These are phyloP conservation scores for Aspergillus quadrilineatus DNA, from an alignment of 2,329 filamentous ascomycete species.

Conservation along the genomic window DNA sequence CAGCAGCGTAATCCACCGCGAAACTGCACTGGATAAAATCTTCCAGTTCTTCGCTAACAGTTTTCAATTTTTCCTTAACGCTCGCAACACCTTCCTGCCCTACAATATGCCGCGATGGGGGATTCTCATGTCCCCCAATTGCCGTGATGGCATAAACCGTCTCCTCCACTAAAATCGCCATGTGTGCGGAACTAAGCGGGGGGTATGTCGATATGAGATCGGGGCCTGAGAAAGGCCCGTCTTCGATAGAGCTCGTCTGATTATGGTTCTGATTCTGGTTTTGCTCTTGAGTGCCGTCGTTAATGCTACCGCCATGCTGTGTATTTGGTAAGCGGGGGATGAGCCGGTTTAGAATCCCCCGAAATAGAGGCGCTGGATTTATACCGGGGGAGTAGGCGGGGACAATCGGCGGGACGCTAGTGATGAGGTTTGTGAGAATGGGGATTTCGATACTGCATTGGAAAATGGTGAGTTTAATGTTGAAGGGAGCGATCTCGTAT, in stretches of 20 bases:
- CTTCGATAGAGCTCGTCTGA: constrained; percentile 27
- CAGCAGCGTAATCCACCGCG: constrained; percentile 64
- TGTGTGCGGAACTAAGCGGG: constrained; percentile 64
- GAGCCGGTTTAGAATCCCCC: constrained; percentile 78
- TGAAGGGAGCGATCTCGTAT: constrained; percentile 95
- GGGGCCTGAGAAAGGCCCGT: constrained; percentile 38
- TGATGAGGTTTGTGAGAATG: constrained; percentile 81
- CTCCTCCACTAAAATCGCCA: constrained; percentile 76
- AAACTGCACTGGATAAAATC: constrained; percentile 91
- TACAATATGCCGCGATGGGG: constrained; percentile 89
- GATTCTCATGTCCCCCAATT: constrained; percentile 94
- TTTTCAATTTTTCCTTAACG: constrained; percentile 95
- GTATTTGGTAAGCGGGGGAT: constrained; percentile 70
- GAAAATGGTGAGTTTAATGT: constrained; percentile 92
- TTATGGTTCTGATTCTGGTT: constrained; percentile 19
- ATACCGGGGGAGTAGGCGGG: constrained; percentile 65
- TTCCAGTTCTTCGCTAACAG: constrained; percentile 91
- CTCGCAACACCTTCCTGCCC: constrained; percentile 82
- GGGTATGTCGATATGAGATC: constrained; percentile 70
- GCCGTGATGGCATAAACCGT: constrained; percentile 88
- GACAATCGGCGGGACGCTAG: constrained; percentile 73
- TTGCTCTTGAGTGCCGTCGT: background rate
- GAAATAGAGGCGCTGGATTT: constrained; percentile 75
- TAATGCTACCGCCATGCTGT: constrained; percentile 13
- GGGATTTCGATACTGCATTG: constrained; percentile 93